Percentiles rank a stretch among this genome's conserved stretches.
phyloP scores from a whole-genome alignment of 1,284 basidiomycete genomes.

The Cystobasidium sp. region DNA sequence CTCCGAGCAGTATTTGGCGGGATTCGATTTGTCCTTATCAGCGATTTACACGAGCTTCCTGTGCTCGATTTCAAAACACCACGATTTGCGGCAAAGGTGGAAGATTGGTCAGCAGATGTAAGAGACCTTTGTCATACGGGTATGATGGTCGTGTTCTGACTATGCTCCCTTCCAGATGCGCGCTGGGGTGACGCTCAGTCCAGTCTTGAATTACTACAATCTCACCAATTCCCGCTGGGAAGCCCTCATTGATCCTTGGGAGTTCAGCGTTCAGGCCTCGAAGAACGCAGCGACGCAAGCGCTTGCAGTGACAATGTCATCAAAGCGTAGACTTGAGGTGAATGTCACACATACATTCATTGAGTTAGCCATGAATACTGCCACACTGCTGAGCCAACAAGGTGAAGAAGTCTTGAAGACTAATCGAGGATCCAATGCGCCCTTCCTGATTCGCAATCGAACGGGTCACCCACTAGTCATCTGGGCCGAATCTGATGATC shows the following conservation, averaged over 20 bases:
- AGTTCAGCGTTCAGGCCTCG: slow-evolving; percentile 73
- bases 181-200: slow-evolving; percentile 76
- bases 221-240: slow-evolving; percentile 98
- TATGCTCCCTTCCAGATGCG: slow-evolving; percentile 65
- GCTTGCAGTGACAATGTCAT: slow-evolving; percentile 65
- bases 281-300: slow-evolving; percentile 56
- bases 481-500: slow-evolving; percentile 53
- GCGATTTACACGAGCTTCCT: slow-evolving; percentile 93
- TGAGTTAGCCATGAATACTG: slow-evolving; percentile 78
- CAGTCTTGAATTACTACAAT: slow-evolving; percentile 94
- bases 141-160: slow-evolving; percentile 14
- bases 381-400: slow-evolving; percentile 74
- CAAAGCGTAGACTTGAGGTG: slow-evolving; percentile 83
- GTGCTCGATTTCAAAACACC: slow-evolving; percentile 86
- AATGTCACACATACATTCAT: slow-evolving; percentile 92
- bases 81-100: slow-evolving; percentile 79
- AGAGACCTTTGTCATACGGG: slow-evolving; percentile 45
- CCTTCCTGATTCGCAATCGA: slow-evolving; percentile 88
- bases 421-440: slow-evolving; percentile 83
- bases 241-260: slow-evolving; percentile 98
- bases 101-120: slow-evolving; percentile 94
- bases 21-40: slow-evolving; percentile 90
- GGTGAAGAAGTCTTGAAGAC: slow-evolving; percentile 72
- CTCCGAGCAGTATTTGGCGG: slow-evolving; percentile 84
- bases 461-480: slow-evolving; percentile 76